These are phyloP conservation scores for Fistulina hepatica DNA, from an alignment of 1,284 basidiomycete genomes.

Conservation along the genomic window DNA sequence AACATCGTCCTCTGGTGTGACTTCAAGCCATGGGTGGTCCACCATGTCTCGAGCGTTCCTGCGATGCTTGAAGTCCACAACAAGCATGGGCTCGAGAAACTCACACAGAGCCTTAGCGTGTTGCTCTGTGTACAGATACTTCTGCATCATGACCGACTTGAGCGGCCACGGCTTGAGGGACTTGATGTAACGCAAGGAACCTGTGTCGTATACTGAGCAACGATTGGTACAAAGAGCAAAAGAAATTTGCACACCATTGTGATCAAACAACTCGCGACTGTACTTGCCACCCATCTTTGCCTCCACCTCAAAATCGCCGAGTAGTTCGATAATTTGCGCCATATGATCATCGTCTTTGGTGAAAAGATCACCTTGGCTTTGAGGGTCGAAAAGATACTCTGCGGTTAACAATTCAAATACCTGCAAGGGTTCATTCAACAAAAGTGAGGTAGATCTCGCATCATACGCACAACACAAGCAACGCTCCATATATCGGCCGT, in stretches of 20 bases:
- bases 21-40: conserved; percentile 63
- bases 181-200: conserved; percentile 65
- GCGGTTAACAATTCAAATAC: conserved; percentile 79
- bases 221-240: conserved; percentile 5
- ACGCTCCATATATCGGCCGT: conserved; percentile 85
- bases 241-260: conserved; percentile 39
- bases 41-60: conserved; percentile 64
- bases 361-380: conserved; percentile 71
- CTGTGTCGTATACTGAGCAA: conserved; percentile 19
- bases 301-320: conserved; percentile 49
- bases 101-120: conserved; percentile 52
- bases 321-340: conserved; percentile 84
- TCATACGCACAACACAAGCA: conserved; percentile 57
- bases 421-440: conserved; percentile 18
- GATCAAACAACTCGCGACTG: conserved; percentile 76
- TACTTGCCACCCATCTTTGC: conserved; percentile 78
- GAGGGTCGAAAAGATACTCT: conserved; percentile 84
- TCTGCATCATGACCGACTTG: conserved; percentile 73
- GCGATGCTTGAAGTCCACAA: conserved; percentile 58
- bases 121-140: conserved; percentile 58
- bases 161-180: conserved; percentile 79
- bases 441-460: conserved; percentile 1
- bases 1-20: conserved; percentile 33
- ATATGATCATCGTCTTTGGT: conserved; percentile 93
- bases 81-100: conserved; percentile 77